phyloP scores from a whole-genome alignment of 2,329 filamentous ascomycete genomes.

The Biscogniauxia sp. region DNA sequence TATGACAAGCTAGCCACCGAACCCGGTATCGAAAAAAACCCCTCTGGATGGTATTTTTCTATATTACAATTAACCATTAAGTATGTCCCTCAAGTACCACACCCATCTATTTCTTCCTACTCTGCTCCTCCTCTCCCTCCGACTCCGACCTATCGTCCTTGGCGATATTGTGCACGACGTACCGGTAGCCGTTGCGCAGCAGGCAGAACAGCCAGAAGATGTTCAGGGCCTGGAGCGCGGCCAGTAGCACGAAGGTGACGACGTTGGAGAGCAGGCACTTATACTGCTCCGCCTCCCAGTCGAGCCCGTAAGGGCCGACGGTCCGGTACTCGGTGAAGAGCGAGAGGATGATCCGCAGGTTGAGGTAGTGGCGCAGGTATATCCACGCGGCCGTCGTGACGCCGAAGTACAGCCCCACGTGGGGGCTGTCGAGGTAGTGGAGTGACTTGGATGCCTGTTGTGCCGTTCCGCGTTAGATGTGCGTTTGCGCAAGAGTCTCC shows the following conservation, averaged over 20 bases:
- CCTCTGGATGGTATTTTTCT: too few relatives aligned
- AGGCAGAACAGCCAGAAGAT: slow-evolving; percentile 62
- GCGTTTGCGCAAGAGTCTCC: too few relatives aligned
- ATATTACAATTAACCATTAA: too few relatives aligned
- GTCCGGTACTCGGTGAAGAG: slow-evolving; percentile 56
- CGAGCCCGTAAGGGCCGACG: slow-evolving; percentile 55
- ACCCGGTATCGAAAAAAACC: too few relatives aligned
- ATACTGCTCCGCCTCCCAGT: slow-evolving; percentile 60
- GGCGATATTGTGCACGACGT: slow-evolving; percentile 46
- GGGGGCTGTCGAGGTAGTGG: slow-evolving; percentile 64
- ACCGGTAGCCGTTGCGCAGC: slow-evolving; percentile 52
- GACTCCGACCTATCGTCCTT: slow-evolving; percentile 54
- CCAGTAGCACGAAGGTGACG: slow-evolving; percentile 53
- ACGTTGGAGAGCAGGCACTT: slow-evolving; percentile 54
- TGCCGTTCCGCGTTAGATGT: slow-evolving; percentile 4
- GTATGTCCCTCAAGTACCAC: too few relatives aligned
- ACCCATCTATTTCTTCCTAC: background rate
- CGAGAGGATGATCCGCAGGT: slow-evolving; percentile 58
- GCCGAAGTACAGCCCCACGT: slow-evolving; percentile 64
- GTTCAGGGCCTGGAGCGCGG: slow-evolving; percentile 55
- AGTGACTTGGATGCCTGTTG: slow-evolving; percentile 59
- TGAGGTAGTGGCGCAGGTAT: slow-evolving; percentile 69
- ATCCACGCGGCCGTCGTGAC: slow-evolving; percentile 66
- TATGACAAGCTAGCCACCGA: too few relatives aligned
- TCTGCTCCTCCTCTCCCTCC: background rate